Conservation (phyloP, 2,329 filamentous ascomycete genomes). For the Penicillium sp. region DNA sequence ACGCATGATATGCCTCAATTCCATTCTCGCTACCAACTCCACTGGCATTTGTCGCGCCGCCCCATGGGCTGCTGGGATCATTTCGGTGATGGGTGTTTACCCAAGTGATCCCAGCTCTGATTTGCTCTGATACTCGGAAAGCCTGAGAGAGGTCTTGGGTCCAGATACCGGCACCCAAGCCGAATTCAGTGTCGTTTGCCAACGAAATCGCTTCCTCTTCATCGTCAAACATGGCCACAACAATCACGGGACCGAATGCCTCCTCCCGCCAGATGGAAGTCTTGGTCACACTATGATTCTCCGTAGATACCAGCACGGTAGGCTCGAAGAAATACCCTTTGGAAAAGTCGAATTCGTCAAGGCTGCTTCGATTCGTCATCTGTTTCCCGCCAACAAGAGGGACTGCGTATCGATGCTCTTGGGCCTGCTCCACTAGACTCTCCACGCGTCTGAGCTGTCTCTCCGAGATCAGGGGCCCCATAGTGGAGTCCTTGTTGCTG, state of each 20-base stretch:
- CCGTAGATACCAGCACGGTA: conserved; percentile 12
- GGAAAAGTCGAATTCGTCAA: conserved; percentile 19
- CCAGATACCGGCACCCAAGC: conserved; percentile 55
- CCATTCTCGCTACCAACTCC: conserved; percentile 76
- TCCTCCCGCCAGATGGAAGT: conserved; percentile 44
- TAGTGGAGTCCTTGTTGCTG: conserved; percentile 15
- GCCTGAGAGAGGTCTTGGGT: conserved; percentile 53
- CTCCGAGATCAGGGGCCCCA: conserved; percentile 21
- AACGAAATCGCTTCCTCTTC: conserved; percentile 51
- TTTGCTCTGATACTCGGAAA: conserved; percentile 48
- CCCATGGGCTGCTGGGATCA: conserved; percentile 74
- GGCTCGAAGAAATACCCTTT: conserved; percentile 23
- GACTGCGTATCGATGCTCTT: not conserved
- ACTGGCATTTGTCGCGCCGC: conserved; percentile 58
- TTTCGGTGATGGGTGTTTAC: conserved; percentile 66
- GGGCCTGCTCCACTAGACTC: conserved; percentile 6
- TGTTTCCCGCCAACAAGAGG: conserved; percentile 13
- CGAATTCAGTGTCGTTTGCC: conserved; percentile 55
- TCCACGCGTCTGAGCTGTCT: conserved; percentile 18
- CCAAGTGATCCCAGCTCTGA: conserved; percentile 54
- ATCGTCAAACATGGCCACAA: conserved; percentile 49
- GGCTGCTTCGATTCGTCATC: conserved; percentile 11
- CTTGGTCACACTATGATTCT: conserved; percentile 7
- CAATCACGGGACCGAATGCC: conserved; percentile 56
- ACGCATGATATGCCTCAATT: conserved; percentile 61